Evolutionary conservation across 78 protist genomes (phyloP).

Genomic region (Protostelium mycophagum): DNA sequence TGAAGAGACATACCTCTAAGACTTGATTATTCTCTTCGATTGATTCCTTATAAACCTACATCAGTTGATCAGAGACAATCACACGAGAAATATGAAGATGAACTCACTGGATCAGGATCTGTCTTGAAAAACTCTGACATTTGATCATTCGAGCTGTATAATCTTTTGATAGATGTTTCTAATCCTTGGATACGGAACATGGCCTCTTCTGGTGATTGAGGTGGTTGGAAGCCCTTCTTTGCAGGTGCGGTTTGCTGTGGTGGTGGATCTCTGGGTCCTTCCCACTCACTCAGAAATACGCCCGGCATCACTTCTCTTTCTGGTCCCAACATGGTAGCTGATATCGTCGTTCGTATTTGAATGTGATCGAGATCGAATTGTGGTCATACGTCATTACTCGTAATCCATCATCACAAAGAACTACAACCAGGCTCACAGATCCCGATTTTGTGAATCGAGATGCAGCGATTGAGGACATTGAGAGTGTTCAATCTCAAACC

Average conservation of each 20-base stretch:
- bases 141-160: not conserved
- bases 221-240: not conserved
- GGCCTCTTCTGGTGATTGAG: not conserved
- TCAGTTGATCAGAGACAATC: no score
- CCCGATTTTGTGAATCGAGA: no score
- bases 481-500: no score
- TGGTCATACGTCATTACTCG: no score
- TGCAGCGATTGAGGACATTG: no score
- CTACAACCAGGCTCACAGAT: no score
- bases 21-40: not conserved
- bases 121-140: not conserved
- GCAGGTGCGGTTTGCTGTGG: not conserved
- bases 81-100: no score
- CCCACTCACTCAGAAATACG: not conserved
- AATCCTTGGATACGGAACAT: not conserved
- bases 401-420: no score
- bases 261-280: not conserved
- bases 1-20: not conserved
- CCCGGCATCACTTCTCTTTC: not conserved
- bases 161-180: not conserved
- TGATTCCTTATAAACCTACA: not conserved
- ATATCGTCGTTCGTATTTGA: no score
- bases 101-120: not conserved
- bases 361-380: no score
- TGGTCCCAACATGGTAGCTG: not conserved